Evolutionary conservation across 2,329 filamentous ascomycete species (phyloP).

Genomic region (Fusarium robinianum): DNA sequence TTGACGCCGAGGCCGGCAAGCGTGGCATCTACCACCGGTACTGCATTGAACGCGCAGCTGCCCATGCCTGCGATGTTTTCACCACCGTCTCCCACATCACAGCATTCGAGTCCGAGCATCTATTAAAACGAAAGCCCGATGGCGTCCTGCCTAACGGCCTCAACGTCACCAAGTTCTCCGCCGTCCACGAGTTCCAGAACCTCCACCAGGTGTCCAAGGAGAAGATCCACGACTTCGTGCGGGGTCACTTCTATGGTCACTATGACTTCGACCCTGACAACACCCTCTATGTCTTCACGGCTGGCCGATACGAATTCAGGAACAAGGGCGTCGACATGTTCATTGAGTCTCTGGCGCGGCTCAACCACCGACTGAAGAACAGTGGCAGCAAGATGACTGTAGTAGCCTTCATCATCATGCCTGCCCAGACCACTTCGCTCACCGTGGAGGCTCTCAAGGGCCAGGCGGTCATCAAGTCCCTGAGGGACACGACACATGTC

Average conservation of each 20-base stretch:
- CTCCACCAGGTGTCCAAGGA: constrained; percentile 95
- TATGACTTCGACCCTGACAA: constrained; percentile 97
- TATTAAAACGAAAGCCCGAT: constrained; percentile 96
- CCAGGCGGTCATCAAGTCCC: constrained; percentile 95
- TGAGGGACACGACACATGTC: constrained; percentile 88
- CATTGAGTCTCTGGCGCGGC: constrained; percentile 89
- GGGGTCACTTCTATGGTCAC: constrained; percentile 97
- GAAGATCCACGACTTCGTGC: constrained; percentile 97
- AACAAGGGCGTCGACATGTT: constrained; percentile 99
- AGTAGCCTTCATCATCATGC: constrained; percentile 98
- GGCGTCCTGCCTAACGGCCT: constrained; percentile 95
- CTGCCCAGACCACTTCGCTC: constrained; percentile 90
- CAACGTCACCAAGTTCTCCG: constrained; percentile 96
- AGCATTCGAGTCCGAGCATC: constrained; percentile 95
- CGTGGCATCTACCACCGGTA: constrained; percentile 98
- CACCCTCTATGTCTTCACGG: constrained; percentile 96
- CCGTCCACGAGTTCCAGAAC: constrained; percentile 99
- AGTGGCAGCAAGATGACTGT: constrained; percentile 89
- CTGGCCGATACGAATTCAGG: constrained; percentile 94
- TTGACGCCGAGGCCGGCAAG: constrained; percentile 95
- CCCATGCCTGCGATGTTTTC: constrained; percentile 93
- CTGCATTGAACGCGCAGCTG: constrained; percentile 93
- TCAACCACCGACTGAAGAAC: constrained; percentile 90
- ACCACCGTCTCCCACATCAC: constrained; percentile 99
- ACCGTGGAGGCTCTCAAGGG: constrained; percentile 96